These are phyloP conservation scores for Tillandsia leiboldiana DNA, from an alignment of 176 grass and related monocot genomes.

Conservation along the genomic window DNA sequence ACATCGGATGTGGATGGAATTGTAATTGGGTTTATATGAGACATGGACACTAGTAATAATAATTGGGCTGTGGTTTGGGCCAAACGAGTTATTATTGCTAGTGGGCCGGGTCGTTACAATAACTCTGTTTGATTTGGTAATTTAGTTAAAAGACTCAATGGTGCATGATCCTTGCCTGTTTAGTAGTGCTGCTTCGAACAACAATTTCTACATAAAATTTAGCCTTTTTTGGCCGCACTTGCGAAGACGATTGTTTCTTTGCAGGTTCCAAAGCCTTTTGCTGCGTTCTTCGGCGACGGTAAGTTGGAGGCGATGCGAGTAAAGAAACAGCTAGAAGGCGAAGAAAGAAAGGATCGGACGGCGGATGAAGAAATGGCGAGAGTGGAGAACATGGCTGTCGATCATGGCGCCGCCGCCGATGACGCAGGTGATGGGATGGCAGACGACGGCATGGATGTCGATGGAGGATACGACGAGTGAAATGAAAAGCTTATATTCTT, in stretches of 20 bases:
- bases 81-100: too few relatives aligned
- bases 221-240: background rate
- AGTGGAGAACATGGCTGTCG: constrained; percentile 29
- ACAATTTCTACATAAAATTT: constrained; percentile 12
- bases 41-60: too few relatives aligned
- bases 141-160: too few relatives aligned
- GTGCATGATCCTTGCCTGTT: background rate
- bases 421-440: constrained; percentile 38
- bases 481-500: background rate
- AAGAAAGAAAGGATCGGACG: background rate
- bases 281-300: constrained; percentile 51
- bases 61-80: too few relatives aligned
- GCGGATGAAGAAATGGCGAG: constrained; percentile 28
- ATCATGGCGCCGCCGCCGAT: constrained; percentile 33
- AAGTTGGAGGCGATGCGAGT: constrained; percentile 52
- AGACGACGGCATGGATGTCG: constrained; percentile 42
- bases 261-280: constrained; percentile 68
- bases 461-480: constrained; percentile 40
- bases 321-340: constrained; percentile 17
- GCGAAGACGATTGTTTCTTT: background rate
- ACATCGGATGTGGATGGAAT: too few relatives aligned
- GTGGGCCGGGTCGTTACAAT: too few relatives aligned
- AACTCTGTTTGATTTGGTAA: too few relatives aligned
- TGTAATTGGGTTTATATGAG: too few relatives aligned
- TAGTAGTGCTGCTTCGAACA: background rate